Percentiles rank a stretch among this genome's conserved stretches.
phyloP scores from a whole-genome alignment of 306 rosid genomes.

The Ormosia emarginata region DNA sequence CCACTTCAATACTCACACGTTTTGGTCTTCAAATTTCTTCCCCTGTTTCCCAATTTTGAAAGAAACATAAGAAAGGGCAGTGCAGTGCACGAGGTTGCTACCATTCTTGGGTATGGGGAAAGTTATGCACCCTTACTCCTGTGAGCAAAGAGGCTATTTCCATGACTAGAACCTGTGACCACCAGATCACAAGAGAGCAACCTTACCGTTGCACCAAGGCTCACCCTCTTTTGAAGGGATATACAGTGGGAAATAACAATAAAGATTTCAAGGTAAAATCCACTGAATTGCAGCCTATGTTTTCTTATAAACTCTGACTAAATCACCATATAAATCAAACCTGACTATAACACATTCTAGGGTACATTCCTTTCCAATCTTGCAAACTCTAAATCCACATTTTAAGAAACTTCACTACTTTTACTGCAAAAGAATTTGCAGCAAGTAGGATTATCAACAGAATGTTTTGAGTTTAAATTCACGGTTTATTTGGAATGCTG shows the following conservation, averaged over 20 bases:
- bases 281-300: background rate
- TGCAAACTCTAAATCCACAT: constrained; percentile 5
- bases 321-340: background rate
- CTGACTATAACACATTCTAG: background rate
- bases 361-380: background rate
- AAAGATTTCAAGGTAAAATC: background rate
- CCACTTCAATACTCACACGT: background rate
- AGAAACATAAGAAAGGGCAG: too few species aligned
- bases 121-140: too few species aligned
- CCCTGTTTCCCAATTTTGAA: background rate
- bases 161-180: too few species aligned
- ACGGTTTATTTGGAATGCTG: background rate
- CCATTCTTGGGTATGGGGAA: too few species aligned
- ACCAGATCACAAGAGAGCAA: background rate
- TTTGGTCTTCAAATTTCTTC: background rate
- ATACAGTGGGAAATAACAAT: background rate
- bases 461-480: background rate
- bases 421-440: background rate
- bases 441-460: background rate
- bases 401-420: background rate
- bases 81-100: too few species aligned
- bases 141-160: too few species aligned
- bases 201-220: background rate
- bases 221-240: background rate
- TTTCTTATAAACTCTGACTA: background rate